Percentiles rank a stretch among this genome's conserved stretches.
phyloP scores from a whole-genome alignment of 1,284 basidiomycete genomes.

The Melampsora americana region DNA sequence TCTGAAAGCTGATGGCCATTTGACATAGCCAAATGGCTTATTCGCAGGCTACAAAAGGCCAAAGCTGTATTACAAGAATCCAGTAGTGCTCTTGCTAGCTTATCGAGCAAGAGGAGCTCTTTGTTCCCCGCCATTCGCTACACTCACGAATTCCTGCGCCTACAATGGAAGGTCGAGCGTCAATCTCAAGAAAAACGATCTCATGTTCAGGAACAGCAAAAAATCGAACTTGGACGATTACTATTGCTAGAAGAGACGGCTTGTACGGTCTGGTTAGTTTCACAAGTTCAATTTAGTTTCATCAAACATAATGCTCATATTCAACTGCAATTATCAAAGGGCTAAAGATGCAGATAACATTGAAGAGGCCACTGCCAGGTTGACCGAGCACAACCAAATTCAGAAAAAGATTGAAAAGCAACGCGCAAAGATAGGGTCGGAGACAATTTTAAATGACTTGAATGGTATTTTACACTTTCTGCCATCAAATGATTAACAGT shows the following conservation, averaged over 20 bases:
- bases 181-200: not conserved
- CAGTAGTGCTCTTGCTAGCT: not conserved
- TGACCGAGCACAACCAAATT: too few species aligned
- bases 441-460: too few species aligned
- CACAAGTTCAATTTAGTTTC: not conserved
- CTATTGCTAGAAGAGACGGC: not conserved
- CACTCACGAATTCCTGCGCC: not conserved
- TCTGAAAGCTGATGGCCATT: not conserved
- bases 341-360: too few species aligned
- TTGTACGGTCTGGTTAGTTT: not conserved
- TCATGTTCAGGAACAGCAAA: not conserved
- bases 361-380: too few species aligned
- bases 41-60: not conserved
- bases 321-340: too few species aligned
- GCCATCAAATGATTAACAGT: too few species aligned
- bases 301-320: too few species aligned
- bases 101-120: not conserved
- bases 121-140: not conserved
- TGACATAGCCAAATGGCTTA: not conserved
- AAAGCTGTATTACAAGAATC: not conserved
- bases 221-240: slow-evolving; percentile 7
- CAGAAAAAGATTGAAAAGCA: too few species aligned
- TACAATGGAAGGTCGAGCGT: slow-evolving; percentile 6
- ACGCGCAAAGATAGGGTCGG: too few species aligned
- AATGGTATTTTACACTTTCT: too few species aligned